A percentile compares a stretch with the other conserved stretches of the same genome.
Conservation (phyloP, 192 early-diverging fungal species). For the Coemansia sp. region DNA sequence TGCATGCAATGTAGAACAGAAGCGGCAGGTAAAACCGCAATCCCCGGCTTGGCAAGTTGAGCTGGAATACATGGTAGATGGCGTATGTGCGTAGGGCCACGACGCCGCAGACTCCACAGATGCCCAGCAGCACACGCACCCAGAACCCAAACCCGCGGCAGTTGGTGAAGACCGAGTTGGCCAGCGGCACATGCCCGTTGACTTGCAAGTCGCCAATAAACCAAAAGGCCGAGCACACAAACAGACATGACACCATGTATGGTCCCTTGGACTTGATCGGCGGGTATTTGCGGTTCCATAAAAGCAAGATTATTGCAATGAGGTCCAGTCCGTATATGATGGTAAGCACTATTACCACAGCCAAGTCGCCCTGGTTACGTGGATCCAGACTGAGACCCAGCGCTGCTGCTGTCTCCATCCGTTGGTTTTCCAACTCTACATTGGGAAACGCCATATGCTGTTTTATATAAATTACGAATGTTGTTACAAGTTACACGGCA, state of each 20-base stretch:
- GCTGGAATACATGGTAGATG: constrained; percentile 25
- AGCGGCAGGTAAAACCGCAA: constrained; percentile 26
- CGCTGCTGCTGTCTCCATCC: constrained; percentile 14
- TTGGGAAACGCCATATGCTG: constrained; percentile 22
- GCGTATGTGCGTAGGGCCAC: constrained; percentile 23
- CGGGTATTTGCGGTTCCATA: constrained; percentile 37
- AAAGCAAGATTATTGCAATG: constrained; percentile 18
- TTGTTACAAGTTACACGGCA: too few species aligned
- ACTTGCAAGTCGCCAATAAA: constrained; percentile 35
- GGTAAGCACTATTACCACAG: constrained; percentile 6
- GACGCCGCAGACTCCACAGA: constrained; percentile 18
- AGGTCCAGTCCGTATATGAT: constrained; percentile 22
- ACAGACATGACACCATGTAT: constrained; percentile 19
- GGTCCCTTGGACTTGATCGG: constrained; percentile 40
- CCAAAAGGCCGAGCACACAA: constrained; percentile 23
- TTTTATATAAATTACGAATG: too few species aligned
- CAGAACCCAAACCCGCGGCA: constrained; percentile 38
- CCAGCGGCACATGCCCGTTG: constrained; percentile 25
- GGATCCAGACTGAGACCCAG: constrained; percentile 16
- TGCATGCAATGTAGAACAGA: constrained; percentile 7
- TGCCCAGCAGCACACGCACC: constrained; percentile 29
- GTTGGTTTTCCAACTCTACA: constrained; percentile 17
- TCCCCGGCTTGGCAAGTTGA: constrained; percentile 12
- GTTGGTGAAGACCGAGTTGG: constrained; percentile 8
- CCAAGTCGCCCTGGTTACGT: constrained; percentile 9